phyloP scores from a whole-genome alignment of 345 rosid genomes.

The Physaria fendleri region DNA sequence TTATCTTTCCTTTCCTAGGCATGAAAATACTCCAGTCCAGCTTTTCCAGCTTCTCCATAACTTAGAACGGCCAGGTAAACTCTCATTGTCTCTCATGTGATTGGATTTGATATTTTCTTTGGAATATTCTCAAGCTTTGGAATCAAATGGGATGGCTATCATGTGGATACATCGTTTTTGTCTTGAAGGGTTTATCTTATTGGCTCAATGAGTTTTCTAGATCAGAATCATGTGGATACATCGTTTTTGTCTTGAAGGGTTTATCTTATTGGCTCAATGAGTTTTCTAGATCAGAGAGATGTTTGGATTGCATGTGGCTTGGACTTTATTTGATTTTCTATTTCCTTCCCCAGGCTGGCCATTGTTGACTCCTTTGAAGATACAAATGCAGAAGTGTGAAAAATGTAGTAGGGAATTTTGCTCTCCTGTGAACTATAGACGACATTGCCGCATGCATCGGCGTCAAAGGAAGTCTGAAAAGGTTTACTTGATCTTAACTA shows the following conservation, averaged over 20 bases:
- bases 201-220: neutral
- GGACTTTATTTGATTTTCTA: constrained; percentile 15
- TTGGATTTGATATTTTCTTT: constrained; percentile 4
- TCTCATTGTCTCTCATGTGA: neutral
- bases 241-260: neutral
- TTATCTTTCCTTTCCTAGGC: constrained; percentile 57
- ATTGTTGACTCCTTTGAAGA: constrained; percentile 76
- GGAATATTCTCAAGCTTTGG: neutral
- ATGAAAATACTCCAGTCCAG: constrained; percentile 66
- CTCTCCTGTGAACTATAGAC: constrained; percentile 77
- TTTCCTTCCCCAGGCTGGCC: constrained; percentile 72
- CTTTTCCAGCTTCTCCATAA: constrained; percentile 84
- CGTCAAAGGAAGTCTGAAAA: constrained; percentile 73
- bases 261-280: neutral
- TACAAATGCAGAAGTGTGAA: constrained; percentile 87
- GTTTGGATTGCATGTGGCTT: too few relatives aligned
- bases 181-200: neutral
- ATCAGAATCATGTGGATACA: neutral
- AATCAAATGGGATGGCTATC: neutral
- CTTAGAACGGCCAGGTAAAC: constrained; percentile 74
- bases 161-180: neutral
- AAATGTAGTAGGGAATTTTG: constrained; percentile 84
- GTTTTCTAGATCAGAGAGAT: neutral
- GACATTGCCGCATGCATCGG: constrained; percentile 87
- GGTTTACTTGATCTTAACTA: constrained; percentile 37